Evolutionary conservation across 164 flowering plant species (phyloP), one percentile per base, ranked within the genome.

Genomic region (Cinnamomum chago): DNA sequence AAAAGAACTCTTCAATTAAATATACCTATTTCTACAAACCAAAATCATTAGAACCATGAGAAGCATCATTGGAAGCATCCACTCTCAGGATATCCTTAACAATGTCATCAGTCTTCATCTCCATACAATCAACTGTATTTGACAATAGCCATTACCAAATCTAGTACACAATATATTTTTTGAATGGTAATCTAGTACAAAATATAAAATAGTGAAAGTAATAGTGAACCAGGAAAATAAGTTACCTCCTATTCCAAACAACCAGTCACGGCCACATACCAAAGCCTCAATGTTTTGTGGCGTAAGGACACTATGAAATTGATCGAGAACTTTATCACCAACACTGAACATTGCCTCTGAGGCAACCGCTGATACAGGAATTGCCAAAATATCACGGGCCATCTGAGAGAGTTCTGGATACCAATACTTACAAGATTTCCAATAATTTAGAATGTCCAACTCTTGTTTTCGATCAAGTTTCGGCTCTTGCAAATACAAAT

Each of bases 241-340:
- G 7, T 55, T 55, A 55, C 60, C 60, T 55, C 60, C 60, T 55
- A 15, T 20, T 15, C n/a, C 60, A 18, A 55, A 55, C n/a, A 55
- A 55, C 76, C 76, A 65, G 58, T 73, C 76, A n/a, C 51, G 60
- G 10, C 70, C 50, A 22, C 70, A 27, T 50, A 74, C 33, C 76
- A 74, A 52, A 20, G 76, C 71, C 28, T 74, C 70, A 14, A 28
- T 11, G 22, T n/a, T 28, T 15, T 74, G 11, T 11, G 22, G 50
- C 22, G 23, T 55, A 12, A 74, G 27, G 14, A 64, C 67, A 55
- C 64, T 74, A 20, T 62, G 76, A 67, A 67, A 51, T 55, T 58
- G 66, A 14, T 72, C 67, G 18, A 72, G 67, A 18, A 72, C 65
- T 22, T 20, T 18, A 23, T 67, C 67, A 12, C 51, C 74, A 17